Conservation (phyloP, 495 filamentous ascomycete species). For the Penicilliopsis zonata region DNA sequence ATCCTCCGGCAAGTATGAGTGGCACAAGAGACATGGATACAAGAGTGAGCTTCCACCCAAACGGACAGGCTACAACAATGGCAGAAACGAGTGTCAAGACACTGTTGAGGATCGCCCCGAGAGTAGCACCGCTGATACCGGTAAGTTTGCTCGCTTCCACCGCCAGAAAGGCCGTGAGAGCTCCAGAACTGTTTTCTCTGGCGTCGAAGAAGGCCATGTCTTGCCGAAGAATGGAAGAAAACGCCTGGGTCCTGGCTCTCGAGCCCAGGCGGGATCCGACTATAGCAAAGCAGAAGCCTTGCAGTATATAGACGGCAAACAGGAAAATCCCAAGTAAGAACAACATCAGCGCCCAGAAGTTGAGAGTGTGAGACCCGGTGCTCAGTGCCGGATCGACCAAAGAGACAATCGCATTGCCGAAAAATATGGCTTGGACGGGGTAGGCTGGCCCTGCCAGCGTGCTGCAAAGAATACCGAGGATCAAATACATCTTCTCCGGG, state of each 20-base stretch:
- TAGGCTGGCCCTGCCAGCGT: background rate
- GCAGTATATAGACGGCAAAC: slow-evolving; percentile 2
- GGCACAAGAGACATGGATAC: slow-evolving; percentile 42
- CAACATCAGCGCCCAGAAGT: slow-evolving; percentile 8
- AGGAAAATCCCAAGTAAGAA: slow-evolving; percentile 4
- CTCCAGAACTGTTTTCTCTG: slow-evolving; percentile 5
- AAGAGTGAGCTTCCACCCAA: slow-evolving; percentile 49
- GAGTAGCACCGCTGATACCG: slow-evolving; percentile 24
- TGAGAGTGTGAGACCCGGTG: background rate
- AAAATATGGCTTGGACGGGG: slow-evolving; percentile 49
- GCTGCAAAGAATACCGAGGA: background rate
- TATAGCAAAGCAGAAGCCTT: slow-evolving; percentile 6
- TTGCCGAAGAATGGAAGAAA: slow-evolving; percentile 7
- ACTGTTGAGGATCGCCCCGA: slow-evolving; percentile 16
- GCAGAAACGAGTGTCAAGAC: slow-evolving; percentile 12
- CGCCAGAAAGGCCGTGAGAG: slow-evolving; percentile 5
- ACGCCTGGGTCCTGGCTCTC: slow-evolving; percentile 3
- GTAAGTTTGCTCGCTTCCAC: slow-evolving; percentile 44
- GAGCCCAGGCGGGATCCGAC: slow-evolving; percentile 3
- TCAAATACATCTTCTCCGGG: background rate
- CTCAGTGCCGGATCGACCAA: slow-evolving; percentile 26
- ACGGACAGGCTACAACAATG: slow-evolving; percentile 34
- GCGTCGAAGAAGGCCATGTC: slow-evolving; percentile 11
- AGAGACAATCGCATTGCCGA: slow-evolving; percentile 60
- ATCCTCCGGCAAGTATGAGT: slow-evolving; percentile 37